Conservation (phyloP, 805 yeast species). For the Candida silvicultrix region DNA sequence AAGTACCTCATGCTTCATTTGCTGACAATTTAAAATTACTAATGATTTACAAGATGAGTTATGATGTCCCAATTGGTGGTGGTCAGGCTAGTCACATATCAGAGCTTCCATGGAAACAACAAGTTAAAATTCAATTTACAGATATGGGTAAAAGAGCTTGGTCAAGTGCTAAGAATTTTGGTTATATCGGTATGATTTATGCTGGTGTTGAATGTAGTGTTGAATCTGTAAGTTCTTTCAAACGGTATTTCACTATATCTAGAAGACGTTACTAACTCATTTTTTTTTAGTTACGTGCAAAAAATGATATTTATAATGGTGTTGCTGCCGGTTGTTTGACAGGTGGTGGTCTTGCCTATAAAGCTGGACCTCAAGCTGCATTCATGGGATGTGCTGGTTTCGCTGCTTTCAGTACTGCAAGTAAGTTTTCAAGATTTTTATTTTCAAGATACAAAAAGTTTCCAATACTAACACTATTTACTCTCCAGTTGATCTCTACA, state of each 20-base stretch:
- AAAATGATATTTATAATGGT: slow-evolving; percentile 89
- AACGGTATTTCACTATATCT: too few species aligned
- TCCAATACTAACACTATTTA: slow-evolving; percentile 4
- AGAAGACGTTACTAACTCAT: too few species aligned
- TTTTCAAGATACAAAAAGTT: neutral
- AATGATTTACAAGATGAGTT: slow-evolving; percentile 44
- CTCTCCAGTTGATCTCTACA: slow-evolving; percentile 55
- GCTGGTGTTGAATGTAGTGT: slow-evolving; percentile 90
- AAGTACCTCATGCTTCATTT: slow-evolving; percentile 4
- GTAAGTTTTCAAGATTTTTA: slow-evolving; percentile 3
- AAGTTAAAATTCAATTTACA: slow-evolving; percentile 80
- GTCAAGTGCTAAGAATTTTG: slow-evolving; percentile 88
- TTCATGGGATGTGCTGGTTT: slow-evolving; percentile 93
- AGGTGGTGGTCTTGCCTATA: slow-evolving; percentile 91
- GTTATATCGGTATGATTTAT: slow-evolving; percentile 85
- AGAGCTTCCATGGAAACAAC: slow-evolving; percentile 87
- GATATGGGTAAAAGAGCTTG: slow-evolving; percentile 92
- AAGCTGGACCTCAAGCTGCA: slow-evolving; percentile 92
- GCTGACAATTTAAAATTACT: neutral
- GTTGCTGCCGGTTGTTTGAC: slow-evolving; percentile 92
- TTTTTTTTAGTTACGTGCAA: slow-evolving; percentile 59
- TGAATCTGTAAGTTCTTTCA: slow-evolving; percentile 50
- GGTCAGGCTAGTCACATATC: slow-evolving; percentile 51
- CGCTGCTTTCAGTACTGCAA: slow-evolving; percentile 89
- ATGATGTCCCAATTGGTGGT: slow-evolving; percentile 70